These are phyloP conservation scores for Heliocybe sulcata DNA, from an alignment of 1,284 basidiomycete genomes.

Conservation along the genomic window DNA sequence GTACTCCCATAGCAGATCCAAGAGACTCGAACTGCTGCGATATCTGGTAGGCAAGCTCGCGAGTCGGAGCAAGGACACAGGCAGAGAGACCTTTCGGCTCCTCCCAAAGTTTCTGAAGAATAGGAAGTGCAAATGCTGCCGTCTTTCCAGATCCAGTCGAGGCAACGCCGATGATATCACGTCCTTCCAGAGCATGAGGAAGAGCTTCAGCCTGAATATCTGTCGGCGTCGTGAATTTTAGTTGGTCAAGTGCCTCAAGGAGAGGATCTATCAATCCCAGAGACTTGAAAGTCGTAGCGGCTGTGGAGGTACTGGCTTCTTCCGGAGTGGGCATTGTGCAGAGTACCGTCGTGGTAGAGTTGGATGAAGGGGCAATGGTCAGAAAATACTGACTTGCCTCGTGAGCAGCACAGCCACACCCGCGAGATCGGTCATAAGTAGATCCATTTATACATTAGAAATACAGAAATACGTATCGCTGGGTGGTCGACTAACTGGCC, in stretches of 20 bases:
- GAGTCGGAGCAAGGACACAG: slow-evolving; percentile 91
- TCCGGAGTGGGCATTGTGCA: slow-evolving; percentile 30
- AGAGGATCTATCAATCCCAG: slow-evolving; percentile 90
- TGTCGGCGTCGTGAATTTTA: slow-evolving; percentile 86
- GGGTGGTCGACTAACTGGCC: too few species aligned
- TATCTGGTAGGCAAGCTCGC: slow-evolving; percentile 98
- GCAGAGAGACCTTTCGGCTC: slow-evolving; percentile 93
- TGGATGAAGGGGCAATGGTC: too few species aligned
- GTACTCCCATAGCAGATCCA: slow-evolving; percentile 90
- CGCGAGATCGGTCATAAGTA: too few species aligned
- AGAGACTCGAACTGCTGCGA: slow-evolving; percentile 93
- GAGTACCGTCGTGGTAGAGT: too few species aligned
- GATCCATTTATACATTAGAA: too few species aligned
- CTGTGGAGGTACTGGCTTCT: slow-evolving; percentile 51
- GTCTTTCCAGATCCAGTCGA: slow-evolving; percentile 98
- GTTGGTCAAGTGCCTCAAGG: slow-evolving; percentile 76
- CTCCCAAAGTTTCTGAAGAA: slow-evolving; percentile 96
- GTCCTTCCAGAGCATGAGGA: slow-evolving; percentile 84
- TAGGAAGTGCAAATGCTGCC: slow-evolving; percentile 94
- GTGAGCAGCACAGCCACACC: too few species aligned
- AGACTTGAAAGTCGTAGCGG: slow-evolving; percentile 48
- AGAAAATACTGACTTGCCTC: too few species aligned
- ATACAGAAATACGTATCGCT: too few species aligned
- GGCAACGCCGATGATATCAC: slow-evolving; percentile 97
- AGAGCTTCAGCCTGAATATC: slow-evolving; percentile 90